These are phyloP conservation scores for Corymbia maculata DNA, from an alignment of 345 rosid species.

Conservation along the genomic window DNA sequence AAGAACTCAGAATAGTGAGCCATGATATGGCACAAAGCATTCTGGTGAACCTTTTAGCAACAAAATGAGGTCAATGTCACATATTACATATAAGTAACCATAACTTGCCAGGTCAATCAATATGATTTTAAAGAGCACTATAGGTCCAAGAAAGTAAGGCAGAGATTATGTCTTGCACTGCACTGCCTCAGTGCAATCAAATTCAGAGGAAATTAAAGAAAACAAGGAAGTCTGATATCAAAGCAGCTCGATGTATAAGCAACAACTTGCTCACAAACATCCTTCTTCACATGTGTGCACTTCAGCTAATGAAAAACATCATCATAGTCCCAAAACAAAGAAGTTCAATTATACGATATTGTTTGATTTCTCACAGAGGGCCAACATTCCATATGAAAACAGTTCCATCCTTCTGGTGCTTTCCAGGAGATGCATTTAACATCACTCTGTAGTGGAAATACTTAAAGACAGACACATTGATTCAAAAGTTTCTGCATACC, in stretches of 20 bases:
- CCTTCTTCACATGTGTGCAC: not conserved
- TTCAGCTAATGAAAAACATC: not conserved
- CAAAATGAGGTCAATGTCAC: not conserved
- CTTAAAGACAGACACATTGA: not conserved
- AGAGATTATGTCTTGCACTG: not conserved
- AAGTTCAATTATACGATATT: not conserved
- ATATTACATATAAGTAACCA: not conserved
- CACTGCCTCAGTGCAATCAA: not conserved
- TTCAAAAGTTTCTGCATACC: slow-evolving; percentile 19
- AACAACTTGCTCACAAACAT: not conserved
- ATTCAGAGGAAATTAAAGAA: not conserved
- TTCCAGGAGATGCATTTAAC: not conserved
- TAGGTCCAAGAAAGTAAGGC: not conserved
- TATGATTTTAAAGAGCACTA: not conserved
- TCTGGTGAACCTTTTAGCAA: not conserved
- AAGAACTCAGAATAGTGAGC: not conserved
- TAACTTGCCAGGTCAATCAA: not conserved
- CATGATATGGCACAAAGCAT: not conserved
- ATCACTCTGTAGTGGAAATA: not conserved
- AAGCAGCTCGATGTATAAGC: not conserved
- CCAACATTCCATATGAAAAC: not conserved
- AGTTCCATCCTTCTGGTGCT: not conserved
- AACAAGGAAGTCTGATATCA: not conserved
- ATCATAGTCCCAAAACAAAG: not conserved
- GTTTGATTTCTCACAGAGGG: not conserved